phyloP scores from a whole-genome alignment of 805 yeast genomes.

The Clavispora fructus region DNA sequence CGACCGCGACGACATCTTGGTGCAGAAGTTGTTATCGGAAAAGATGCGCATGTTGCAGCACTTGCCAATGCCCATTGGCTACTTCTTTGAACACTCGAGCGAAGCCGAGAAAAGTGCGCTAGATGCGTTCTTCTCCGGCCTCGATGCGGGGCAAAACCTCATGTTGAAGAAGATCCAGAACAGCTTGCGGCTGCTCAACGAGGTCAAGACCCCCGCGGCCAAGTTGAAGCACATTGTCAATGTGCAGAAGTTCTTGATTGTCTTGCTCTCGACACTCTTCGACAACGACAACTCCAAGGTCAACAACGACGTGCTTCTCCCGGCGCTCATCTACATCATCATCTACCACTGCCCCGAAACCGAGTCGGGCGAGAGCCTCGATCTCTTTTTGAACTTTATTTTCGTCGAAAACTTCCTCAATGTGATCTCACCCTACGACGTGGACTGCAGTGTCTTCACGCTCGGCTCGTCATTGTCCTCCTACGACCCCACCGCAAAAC shows the following conservation, averaged over 20 bases:
- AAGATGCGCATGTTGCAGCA: conserved; percentile 24
- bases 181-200: conserved; percentile 15
- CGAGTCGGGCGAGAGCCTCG: conserved; percentile 10
- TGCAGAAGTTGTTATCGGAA: conserved; percentile 31
- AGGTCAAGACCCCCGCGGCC: conserved; percentile 26
- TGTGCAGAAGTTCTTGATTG: conserved; percentile 28
- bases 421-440: conserved; percentile 27
- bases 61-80: conserved; percentile 23
- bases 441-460: conserved; percentile 11
- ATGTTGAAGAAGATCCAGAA: conserved; percentile 14
- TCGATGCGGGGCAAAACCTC: conserved; percentile 6
- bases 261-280: conserved; percentile 12
- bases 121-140: conserved; percentile 8
- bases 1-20: conserved; percentile 32
- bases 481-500: conserved; percentile 13
- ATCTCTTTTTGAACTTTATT: conserved; percentile 31
- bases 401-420: conserved; percentile 34
- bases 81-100: conserved; percentile 23
- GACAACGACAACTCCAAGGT: conserved; percentile 17
- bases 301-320: conserved; percentile 37
- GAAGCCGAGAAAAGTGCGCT: conserved; percentile 6
- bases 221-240: conserved; percentile 26
- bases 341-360: conserved; percentile 23
- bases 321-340: conserved; percentile 32
- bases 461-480: conserved; percentile 7